Conservation (phyloP, 768 basidiomycete species). For the Russula emetica region DNA sequence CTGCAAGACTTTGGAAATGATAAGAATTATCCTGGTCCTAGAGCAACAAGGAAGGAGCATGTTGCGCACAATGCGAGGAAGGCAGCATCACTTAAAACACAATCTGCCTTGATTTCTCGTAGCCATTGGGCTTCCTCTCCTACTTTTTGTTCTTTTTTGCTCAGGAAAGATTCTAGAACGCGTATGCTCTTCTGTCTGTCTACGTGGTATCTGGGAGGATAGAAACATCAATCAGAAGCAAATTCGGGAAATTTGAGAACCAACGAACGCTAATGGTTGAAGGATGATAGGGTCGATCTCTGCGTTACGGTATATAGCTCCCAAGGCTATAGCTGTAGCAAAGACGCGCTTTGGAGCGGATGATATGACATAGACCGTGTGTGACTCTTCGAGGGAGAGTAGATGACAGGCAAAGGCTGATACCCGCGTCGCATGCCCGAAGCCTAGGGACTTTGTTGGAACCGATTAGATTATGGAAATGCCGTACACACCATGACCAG, state of each 20-base stretch:
- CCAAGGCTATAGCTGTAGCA: slow-evolving; percentile 53
- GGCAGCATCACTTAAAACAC: slow-evolving; percentile 72
- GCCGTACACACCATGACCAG: slow-evolving; percentile 55
- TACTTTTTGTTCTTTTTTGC: slow-evolving; percentile 50
- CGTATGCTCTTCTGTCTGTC: slow-evolving; percentile 67
- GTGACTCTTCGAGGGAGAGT: slow-evolving; percentile 42
- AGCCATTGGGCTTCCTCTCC: slow-evolving; percentile 59
- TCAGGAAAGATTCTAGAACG: slow-evolving; percentile 55
- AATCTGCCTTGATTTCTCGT: slow-evolving; percentile 44
- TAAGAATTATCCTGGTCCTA: neutral
- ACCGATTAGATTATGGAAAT: neutral
- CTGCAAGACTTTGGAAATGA: slow-evolving; percentile 52
- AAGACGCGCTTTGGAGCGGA: slow-evolving; percentile 74
- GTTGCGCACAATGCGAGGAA: slow-evolving; percentile 66
- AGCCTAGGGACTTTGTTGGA: slow-evolving; percentile 42
- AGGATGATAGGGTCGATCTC: slow-evolving; percentile 77
- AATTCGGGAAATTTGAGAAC: neutral
- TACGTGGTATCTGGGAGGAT: slow-evolving; percentile 54
- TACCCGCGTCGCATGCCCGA: slow-evolving; percentile 80
- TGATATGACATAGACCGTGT: slow-evolving; percentile 60
- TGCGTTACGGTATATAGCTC: slow-evolving; percentile 64
- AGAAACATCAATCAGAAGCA: slow-evolving; percentile 14
- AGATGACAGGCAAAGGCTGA: slow-evolving; percentile 66
- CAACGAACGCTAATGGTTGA: slow-evolving; percentile 69
- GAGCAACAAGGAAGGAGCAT: neutral